Conservation (phyloP, 768 basidiomycete species). For the Tulasnella sp. region DNA sequence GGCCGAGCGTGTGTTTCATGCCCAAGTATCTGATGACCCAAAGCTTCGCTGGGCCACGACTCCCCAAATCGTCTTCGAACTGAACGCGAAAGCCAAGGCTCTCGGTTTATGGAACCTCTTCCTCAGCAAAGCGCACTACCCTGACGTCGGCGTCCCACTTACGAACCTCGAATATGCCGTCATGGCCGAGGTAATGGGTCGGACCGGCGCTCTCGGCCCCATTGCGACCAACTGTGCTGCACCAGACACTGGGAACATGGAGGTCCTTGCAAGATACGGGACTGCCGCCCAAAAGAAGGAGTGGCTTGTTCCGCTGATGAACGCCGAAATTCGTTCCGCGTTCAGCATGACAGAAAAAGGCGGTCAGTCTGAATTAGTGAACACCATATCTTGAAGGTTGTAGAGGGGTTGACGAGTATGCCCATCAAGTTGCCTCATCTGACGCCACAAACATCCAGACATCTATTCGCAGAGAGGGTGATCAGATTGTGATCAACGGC, state of each 20-base stretch:
- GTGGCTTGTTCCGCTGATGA: conserved; percentile 79
- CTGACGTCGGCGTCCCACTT: conserved; percentile 77
- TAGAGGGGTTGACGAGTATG: no score
- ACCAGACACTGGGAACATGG: conserved; percentile 98
- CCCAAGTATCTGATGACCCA: conserved; percentile 69
- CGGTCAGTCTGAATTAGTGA: conserved; percentile 39
- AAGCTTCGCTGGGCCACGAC: conserved; percentile 73
- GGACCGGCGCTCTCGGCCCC: conserved; percentile 69
- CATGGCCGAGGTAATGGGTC: conserved; percentile 92
- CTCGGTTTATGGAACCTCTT: conserved; percentile 96
- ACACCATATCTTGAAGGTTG: no score
- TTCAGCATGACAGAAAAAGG: conserved; percentile 97
- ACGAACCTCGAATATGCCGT: conserved; percentile 97
- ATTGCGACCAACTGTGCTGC: conserved; percentile 90
- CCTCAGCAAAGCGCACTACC: conserved; percentile 89
- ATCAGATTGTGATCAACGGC: conserved; percentile 87
- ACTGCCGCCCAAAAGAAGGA: conserved; percentile 79
- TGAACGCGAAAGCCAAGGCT: conserved; percentile 80
- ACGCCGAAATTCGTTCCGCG: conserved; percentile 87
- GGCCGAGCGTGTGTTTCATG: conserved; percentile 61
- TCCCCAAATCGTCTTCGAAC: conserved; percentile 67
- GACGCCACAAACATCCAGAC: conserved; percentile 94
- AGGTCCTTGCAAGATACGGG: conserved; percentile 96
- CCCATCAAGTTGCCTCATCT: conserved; percentile 74
- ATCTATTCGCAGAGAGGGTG: conserved; percentile 69